A percentile compares a stretch with the other conserved stretches of the same genome.
phyloP scores from a whole-genome alignment of 306 rosid genomes.

The Acacia acuminata region DNA sequence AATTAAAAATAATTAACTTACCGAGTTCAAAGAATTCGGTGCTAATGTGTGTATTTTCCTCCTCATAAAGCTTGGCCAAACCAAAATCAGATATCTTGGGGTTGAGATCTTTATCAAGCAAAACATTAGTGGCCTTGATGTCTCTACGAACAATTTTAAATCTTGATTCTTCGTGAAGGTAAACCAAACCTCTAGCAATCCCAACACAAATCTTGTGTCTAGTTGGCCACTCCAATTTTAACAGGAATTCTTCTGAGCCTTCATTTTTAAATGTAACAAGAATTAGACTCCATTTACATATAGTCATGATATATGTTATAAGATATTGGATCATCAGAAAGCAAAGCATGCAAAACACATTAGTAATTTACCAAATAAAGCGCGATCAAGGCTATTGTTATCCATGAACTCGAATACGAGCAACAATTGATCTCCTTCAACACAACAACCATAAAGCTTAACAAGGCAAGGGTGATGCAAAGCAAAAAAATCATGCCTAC shows the following conservation, averaged over 20 bases:
- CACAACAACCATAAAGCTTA: constrained; percentile 62
- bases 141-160: constrained; percentile 72
- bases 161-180: constrained; percentile 75
- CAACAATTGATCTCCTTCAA: constrained; percentile 56
- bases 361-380: constrained; percentile 51
- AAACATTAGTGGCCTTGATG: constrained; percentile 64
- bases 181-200: constrained; percentile 65
- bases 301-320: not conserved
- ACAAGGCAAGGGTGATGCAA: constrained; percentile 61
- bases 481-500: constrained; percentile 70
- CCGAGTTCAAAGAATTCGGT: constrained; percentile 66
- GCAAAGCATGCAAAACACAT: not conserved
- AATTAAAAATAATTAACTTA: constrained; percentile 21
- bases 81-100: constrained; percentile 72
- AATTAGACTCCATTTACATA: constrained; percentile 2
- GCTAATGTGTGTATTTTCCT: constrained; percentile 65
- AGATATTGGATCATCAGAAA: not conserved
- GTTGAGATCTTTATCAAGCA: constrained; percentile 59
- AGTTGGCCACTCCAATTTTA: constrained; percentile 56
- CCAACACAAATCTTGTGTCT: constrained; percentile 64
- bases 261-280: not conserved
- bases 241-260: constrained; percentile 32
- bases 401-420: constrained; percentile 61
- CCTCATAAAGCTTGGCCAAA: constrained; percentile 72
- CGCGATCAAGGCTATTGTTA: constrained; percentile 60